Evolutionary conservation across 495 filamentous ascomycete genomes (phyloP).

Genomic region (Amorphotheca resinae): DNA sequence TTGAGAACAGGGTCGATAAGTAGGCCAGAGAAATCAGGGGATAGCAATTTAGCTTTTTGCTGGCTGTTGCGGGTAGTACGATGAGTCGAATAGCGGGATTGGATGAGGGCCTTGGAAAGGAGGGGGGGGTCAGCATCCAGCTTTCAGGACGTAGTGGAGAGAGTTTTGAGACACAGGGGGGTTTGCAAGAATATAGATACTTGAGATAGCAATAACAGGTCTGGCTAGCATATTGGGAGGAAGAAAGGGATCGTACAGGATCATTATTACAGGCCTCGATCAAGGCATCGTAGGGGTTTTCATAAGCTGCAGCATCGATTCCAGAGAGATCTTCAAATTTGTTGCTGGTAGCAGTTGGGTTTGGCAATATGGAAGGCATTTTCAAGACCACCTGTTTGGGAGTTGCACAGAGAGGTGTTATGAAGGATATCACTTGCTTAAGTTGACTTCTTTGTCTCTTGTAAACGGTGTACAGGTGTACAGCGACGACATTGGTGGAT

Average conservation of each 20-base stretch:
- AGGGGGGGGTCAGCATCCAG: too few relatives aligned
- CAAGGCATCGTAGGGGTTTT: slow-evolving; percentile 69
- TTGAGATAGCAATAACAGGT: neutral
- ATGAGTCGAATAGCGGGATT: slow-evolving; percentile 59
- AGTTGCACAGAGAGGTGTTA: neutral
- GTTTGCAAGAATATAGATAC: too few relatives aligned
- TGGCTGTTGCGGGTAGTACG: slow-evolving; percentile 58
- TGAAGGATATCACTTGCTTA: too few relatives aligned
- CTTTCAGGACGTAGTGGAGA: too few relatives aligned
- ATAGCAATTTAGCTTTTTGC: slow-evolving; percentile 55
- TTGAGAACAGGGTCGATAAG: slow-evolving; percentile 63
- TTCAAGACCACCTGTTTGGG: neutral
- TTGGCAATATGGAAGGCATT: slow-evolving; percentile 24
- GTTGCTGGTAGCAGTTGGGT: slow-evolving; percentile 34
- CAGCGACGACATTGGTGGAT: too few relatives aligned
- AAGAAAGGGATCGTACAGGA: slow-evolving; percentile 30
- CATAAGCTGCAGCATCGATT: slow-evolving; percentile 29
- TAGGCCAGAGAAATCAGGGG: slow-evolving; percentile 54
- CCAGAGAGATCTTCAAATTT: slow-evolving; percentile 46
- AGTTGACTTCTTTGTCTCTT: too few relatives aligned
- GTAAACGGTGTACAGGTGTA: too few relatives aligned
- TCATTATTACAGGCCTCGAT: slow-evolving; percentile 48
- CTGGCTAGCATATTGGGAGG: neutral
- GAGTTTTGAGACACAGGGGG: too few relatives aligned
- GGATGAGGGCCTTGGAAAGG: slow-evolving; percentile 53